Percentiles rank a stretch among this genome's conserved stretches.
These are phyloP conservation scores for Podosphaera xanthii DNA, from an alignment of 2,329 filamentous ascomycete species.

Conservation along the genomic window DNA sequence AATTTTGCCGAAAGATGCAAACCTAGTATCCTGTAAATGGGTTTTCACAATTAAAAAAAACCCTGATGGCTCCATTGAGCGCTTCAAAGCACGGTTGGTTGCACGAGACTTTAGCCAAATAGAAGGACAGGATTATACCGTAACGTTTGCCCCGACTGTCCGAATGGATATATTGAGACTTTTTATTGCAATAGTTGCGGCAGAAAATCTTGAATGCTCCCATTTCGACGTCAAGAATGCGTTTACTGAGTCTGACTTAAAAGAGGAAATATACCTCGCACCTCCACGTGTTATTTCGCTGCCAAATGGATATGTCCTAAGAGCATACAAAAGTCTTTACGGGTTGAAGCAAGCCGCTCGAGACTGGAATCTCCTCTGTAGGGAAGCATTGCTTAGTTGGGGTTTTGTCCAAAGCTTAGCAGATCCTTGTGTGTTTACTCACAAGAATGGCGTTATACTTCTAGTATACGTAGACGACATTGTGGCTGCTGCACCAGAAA, in stretches of 20 bases:
- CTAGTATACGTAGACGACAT: background rate
- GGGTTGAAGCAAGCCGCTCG: background rate
- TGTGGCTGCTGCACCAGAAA: no score
- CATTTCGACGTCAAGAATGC: background rate
- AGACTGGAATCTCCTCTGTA: background rate
- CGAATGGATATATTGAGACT: background rate
- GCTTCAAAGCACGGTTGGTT: no score
- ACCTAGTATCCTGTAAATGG: background rate
- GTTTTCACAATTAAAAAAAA: background rate
- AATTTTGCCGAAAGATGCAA: background rate
- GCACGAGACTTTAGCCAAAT: no score
- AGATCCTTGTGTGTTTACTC: background rate
- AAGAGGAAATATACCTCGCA: background rate
- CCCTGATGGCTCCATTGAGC: no score
- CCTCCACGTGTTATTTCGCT: background rate
- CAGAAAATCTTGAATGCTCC: background rate
- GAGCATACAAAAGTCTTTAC: background rate
- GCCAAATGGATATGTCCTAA: background rate
- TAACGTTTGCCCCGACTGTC: background rate
- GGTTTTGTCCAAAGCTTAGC: background rate
- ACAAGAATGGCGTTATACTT: background rate
- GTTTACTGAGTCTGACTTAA: slow-evolving; percentile 1
- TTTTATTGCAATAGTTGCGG: background rate
- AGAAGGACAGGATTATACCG: background rate
- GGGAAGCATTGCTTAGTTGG: background rate